These are phyloP conservation scores for Phytophthora agathidicida DNA, from an alignment of 352 stramenopile species.

Conservation along the genomic window DNA sequence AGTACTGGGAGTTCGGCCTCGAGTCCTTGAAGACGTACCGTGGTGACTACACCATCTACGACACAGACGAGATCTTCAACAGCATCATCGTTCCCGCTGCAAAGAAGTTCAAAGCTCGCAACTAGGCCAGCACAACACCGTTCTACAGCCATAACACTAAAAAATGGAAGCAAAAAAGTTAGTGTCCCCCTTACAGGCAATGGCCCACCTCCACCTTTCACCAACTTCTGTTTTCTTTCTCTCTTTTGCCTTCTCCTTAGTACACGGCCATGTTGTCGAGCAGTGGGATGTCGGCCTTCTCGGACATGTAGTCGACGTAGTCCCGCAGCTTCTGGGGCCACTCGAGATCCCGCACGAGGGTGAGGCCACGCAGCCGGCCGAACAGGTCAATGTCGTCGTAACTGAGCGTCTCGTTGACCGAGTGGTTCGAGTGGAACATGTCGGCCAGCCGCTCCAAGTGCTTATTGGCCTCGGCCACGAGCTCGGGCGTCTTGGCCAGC, in stretches of 20 bases:
- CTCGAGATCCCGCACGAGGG: slow-evolving; percentile 51
- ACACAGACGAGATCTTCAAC: slow-evolving; percentile 32
- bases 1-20: too few species aligned
- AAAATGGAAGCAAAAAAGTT: too few species aligned
- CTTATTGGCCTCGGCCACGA: slow-evolving; percentile 43
- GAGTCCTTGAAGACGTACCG: slow-evolving; percentile 24
- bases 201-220: too few species aligned
- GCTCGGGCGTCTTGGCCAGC: slow-evolving; percentile 46
- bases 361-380: slow-evolving; percentile 47
- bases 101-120: slow-evolving; percentile 19
- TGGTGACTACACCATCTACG: slow-evolving; percentile 27
- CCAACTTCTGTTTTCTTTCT: too few species aligned
- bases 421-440: slow-evolving; percentile 50
- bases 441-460: slow-evolving; percentile 37
- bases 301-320: slow-evolving; percentile 52
- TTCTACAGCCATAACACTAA: too few species aligned
- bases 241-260: too few species aligned
- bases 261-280: slow-evolving; percentile 46
- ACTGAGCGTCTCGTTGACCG: slow-evolving; percentile 50
- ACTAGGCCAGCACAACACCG: background rate
- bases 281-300: slow-evolving; percentile 44
- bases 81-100: slow-evolving; percentile 24
- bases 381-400: slow-evolving; percentile 69
- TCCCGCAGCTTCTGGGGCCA: slow-evolving; percentile 52
- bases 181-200: too few species aligned